Base-by-base conservation (phyloP, 345 rosid genomes). In the Nasturtium officinale region DNA sequence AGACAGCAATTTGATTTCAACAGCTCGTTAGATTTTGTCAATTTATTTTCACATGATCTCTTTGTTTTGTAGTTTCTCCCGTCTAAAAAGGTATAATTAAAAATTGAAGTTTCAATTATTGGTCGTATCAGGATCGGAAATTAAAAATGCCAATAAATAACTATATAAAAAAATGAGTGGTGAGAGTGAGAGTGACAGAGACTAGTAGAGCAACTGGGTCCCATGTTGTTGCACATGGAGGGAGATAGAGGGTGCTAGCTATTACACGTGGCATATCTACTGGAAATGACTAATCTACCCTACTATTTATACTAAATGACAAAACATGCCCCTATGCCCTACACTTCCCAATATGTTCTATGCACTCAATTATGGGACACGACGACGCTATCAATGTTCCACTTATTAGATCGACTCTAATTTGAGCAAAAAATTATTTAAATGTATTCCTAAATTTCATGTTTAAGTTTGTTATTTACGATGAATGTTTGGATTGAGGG, bases 21-120 rank as follows among this genome's bases (percentile, higher is more conserved):
- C 57, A 55, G 45, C 81, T 86, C 77, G 69, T 78, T 78, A 68
- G 63, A 75, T 60, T 67, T 75, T 70, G 69, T 71, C 57, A n/a
- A 45, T 45, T n/a, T 45, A 45, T 45, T 45, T 1, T 45, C 91
- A 85, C 74, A 68, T 40, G 62, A 83, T 80, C 74, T 65, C 65
- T 26, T 15, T 52, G 17, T 23, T 23, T 59, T 5, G 13, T 47
- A 68, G n/a, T n/a, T 32, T 56, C 53, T 62, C 30, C 51, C 3
- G 11, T 52, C 62, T 18, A 32, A 23, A 23, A 23, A 23, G 25
- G 60, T 32, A 74, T 56, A 18, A 25, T 46, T 62, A 48, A 28
- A 74, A 60, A 64, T 3, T 3, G 16, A 47, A 26, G 33, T 58
- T 15, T 55, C 65, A 53, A 43, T 69, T 35, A 69, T 76, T 69